Base-by-base conservation (phyloP, 345 rosid species). In the Lepidium didymum region DNA sequence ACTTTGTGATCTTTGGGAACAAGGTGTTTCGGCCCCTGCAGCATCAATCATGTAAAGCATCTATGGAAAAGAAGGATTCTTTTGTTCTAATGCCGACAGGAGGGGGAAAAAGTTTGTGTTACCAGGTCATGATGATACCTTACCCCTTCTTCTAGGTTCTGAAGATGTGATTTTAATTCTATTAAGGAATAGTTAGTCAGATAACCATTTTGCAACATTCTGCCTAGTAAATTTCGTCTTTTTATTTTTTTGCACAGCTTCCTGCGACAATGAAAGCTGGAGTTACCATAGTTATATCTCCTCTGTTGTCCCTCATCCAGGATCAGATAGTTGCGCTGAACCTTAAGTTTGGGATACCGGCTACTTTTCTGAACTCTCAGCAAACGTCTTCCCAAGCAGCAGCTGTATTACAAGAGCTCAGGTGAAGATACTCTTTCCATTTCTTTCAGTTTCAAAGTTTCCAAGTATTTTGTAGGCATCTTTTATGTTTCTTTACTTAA, bases 21-120 rank as follows among this genome's bases (percentile, higher is more conserved):
- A 77, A 14, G 56, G 64, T 56, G 34, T 91, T 88, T 70, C 72
- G 95, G 25, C 88, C 95, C 9, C 62, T 86, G 87, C 92, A 85
- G 82, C 91, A 83, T 81, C 84, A 86, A 81, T 92, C 87, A 47
- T 94, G 99, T 75, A 80, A 76, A 77, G 88, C 96, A 56, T 86
- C 83, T 18, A 8, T 86, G 68, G 82, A 78, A 36, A 90, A 80
- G 21, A 19, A 19, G 21, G 21, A 19, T 19, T 19, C 1, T 19
- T 19, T 19, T 19, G 21, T 19, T 19, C 87, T 91, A 35, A 82
- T 94, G 96, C 97, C 96, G 2, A 91, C 92, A 0, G 91, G 99
- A 74, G 96, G 99, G 36, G 96, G 97, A 10, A 88, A 91, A 81
- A 94, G 97, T 77, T 71, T 94, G 56, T 88, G 97, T 77, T 93